Evolutionary conservation across 2,329 filamentous ascomycete genomes (phyloP).

Genomic region (Pseudogymnoascus sp.): DNA sequence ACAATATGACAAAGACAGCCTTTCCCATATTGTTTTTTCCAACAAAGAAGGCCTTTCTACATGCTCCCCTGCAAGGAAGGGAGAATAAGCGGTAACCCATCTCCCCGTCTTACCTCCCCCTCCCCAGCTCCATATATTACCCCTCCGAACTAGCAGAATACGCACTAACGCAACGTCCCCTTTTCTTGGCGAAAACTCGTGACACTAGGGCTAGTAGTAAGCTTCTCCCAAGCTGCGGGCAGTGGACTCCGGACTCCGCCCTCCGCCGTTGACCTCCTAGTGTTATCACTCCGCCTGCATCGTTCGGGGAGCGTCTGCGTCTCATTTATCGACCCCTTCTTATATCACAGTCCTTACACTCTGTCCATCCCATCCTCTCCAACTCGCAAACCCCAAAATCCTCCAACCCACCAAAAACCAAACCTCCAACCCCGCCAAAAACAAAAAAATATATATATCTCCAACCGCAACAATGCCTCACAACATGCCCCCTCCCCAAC

Average conservation of each 20-base stretch:
- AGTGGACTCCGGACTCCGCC: slow-evolving; percentile 2
- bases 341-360: not conserved
- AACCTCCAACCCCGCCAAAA: too few relatives aligned
- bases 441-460: not conserved
- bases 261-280: not conserved
- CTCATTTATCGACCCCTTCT: not conserved
- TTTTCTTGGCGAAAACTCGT: slow-evolving; percentile 4
- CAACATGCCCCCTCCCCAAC: slow-evolving; percentile 26
- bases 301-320: slow-evolving; percentile 1
- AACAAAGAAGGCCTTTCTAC: not conserved
- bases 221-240: not conserved
- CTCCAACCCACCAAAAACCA: not conserved
- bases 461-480: slow-evolving; percentile 8
- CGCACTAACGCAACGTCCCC: not conserved
- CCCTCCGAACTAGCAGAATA: not conserved
- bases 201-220: not conserved
- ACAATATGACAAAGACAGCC: not conserved
- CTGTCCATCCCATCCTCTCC: not conserved
- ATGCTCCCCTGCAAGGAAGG: too few relatives aligned
- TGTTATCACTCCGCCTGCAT: not conserved
- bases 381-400: not conserved
- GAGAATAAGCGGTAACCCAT: not conserved
- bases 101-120: not conserved
- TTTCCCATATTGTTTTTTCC: not conserved
- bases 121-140: not conserved